Conservation (phyloP, 257 asterid species). For the Solanum corneliomulleri region DNA sequence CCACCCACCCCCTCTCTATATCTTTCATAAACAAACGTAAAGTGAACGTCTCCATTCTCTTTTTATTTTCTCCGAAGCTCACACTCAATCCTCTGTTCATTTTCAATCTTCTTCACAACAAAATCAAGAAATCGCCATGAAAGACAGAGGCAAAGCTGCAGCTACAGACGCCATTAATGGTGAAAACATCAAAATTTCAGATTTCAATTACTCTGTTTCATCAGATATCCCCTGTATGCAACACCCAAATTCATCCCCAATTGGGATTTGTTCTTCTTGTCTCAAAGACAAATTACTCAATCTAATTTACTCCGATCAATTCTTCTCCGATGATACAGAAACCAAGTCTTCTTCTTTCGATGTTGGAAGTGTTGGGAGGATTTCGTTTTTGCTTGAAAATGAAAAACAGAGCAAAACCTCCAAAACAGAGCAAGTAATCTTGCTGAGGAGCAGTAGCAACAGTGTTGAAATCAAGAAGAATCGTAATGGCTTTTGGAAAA, state of each 20-base stretch:
- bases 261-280: conserved; percentile 66
- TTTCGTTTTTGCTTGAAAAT: conserved; percentile 63
- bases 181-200: conserved; percentile 4
- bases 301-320: conserved; percentile 44
- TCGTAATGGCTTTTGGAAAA: conserved; percentile 59
- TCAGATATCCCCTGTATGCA: conserved; percentile 56
- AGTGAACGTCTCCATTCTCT: conserved; percentile 35
- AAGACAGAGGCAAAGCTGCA: conserved; percentile 51
- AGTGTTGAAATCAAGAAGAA: conserved; percentile 65
- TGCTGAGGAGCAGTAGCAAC: conserved; percentile 66
- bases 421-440: conserved; percentile 32
- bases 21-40: conserved; percentile 45
- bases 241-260: conserved; percentile 53
- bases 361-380: conserved; percentile 68
- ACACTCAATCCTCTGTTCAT: background rate
- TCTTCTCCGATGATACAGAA: conserved; percentile 41
- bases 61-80: background rate
- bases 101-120: background rate
- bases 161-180: background rate
- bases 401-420: conserved; percentile 7
- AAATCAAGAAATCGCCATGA: conserved; percentile 23
- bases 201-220: conserved; percentile 40
- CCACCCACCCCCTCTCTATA: conserved; percentile 28
- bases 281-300: conserved; percentile 58
- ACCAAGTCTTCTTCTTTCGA: conserved; percentile 23